Evolutionary conservation across 257 asterid genomes (phyloP).

Genomic region (Rehmannia glutinosa): DNA sequence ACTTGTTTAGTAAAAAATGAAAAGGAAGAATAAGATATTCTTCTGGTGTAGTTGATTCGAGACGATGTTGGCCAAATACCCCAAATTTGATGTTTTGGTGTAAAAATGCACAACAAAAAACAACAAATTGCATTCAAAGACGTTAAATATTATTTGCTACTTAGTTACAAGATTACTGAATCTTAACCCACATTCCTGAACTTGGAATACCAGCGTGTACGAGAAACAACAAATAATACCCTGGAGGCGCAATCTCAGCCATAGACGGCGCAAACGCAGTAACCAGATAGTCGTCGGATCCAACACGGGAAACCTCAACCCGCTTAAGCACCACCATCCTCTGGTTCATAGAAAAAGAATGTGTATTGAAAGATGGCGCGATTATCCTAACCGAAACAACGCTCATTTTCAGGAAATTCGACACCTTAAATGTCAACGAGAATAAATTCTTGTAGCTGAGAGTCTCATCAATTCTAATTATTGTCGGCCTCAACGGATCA

Average conservation of each 20-base stretch:
- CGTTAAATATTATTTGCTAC: no score
- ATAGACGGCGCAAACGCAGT: slow-evolving; percentile 41
- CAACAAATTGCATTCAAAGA: no score
- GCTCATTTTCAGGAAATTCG: slow-evolving; percentile 1
- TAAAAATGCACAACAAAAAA: no score
- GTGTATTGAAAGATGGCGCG: slow-evolving; percentile 63
- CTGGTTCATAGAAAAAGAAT: slow-evolving; percentile 64
- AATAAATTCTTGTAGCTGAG: slow-evolving; percentile 27
- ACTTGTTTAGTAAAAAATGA: no score
- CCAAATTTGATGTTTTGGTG: no score
- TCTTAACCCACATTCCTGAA: slow-evolving; percentile 49
- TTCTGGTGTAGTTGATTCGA: no score
- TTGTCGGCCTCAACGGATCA: slow-evolving; percentile 34
- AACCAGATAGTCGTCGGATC: neutral
- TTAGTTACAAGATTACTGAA: slow-evolving; percentile 21
- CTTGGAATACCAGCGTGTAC: slow-evolving; percentile 60
- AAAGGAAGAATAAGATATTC: no score
- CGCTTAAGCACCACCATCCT: slow-evolving; percentile 57
- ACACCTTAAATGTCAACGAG: slow-evolving; percentile 28
- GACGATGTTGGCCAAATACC: no score
- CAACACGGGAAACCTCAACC: slow-evolving; percentile 11
- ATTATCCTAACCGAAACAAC: slow-evolving; percentile 38
- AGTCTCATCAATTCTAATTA: slow-evolving; percentile 9
- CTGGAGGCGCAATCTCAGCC: slow-evolving; percentile 60
- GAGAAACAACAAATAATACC: slow-evolving; percentile 57